Percentiles rank a stretch among this genome's conserved stretches.
Evolutionary conservation across 106 monocot species (phyloP).

Genomic region (Platanthera zijinensis): DNA sequence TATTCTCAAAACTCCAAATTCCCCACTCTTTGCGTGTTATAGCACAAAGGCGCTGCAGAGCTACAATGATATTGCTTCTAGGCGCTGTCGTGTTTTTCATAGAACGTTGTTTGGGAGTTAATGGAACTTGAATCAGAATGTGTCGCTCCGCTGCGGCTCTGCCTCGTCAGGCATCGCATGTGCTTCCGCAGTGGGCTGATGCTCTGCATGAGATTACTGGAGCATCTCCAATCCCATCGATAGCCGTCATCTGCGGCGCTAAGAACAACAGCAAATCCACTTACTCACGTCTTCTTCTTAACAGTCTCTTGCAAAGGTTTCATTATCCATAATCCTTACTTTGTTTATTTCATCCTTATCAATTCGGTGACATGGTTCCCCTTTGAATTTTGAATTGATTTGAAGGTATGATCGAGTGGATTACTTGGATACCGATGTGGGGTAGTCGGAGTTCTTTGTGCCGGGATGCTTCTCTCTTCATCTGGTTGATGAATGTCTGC

Average conservation of each 20-base stretch:
- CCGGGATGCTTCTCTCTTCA: constrained; percentile 74
- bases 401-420: constrained; percentile 55
- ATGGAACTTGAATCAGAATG: neutral
- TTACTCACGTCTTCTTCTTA: constrained; percentile 74
- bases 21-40: too few relatives aligned
- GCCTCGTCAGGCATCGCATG: neutral
- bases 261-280: constrained; percentile 94
- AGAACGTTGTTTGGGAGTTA: neutral
- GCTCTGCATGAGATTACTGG: constrained; percentile 28
- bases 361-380: neutral
- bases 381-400: neutral
- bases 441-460: constrained; percentile 67
- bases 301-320: constrained; percentile 58
- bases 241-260: constrained; percentile 61
- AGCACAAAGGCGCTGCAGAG: too few relatives aligned
- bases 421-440: constrained; percentile 84
- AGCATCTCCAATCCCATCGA: constrained; percentile 17
- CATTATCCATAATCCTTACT: neutral
- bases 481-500: constrained; percentile 34
- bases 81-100: too few relatives aligned
- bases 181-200: constrained; percentile 42
- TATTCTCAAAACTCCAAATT: too few relatives aligned
- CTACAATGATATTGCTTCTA: neutral
- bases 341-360: neutral
- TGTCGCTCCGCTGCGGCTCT: neutral